Base-by-base conservation (phyloP, 2,329 filamentous ascomycete genomes). In the Fusarium austroafricanum region DNA sequence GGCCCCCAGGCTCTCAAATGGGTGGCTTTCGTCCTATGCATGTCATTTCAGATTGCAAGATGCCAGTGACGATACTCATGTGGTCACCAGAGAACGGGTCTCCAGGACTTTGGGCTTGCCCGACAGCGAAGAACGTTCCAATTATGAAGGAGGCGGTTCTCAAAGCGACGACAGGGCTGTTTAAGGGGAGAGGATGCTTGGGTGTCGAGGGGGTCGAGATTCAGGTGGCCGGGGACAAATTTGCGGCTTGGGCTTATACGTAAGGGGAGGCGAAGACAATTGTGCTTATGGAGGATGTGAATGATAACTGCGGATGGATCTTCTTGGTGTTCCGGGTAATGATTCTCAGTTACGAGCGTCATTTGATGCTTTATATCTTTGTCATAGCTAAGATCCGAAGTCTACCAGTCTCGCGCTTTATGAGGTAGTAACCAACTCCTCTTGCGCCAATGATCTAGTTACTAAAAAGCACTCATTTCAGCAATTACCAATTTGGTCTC, bases 1-100 rank as follows among this genome's bases (percentile, higher is more conserved):
- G 84, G 7, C 87, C 88, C 0, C 64, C 76, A 0, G 87, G 86
- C 11, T 83, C 86, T 10, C 75, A 82, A 37, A 53, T 78, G 17
- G 83, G 82, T 3, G 83, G 84, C 26, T 89, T 89, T 78, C 74
- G 61, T 31, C 68, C 71, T 1, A 74, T 75, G 35, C 74, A 72
- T 1, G 43, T 77, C 11, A 31, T 74, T 2, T 71, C 71, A 12
- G 67, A 73, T 11, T 75, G 74, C 29, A 63, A 53, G 26, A 57
- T 61, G 51, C 46, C 72, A 39, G 23, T 64, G n/a, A 68, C 44
- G 8, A 55, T 77, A 6, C 61, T 75, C 3, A 75, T 63, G 28
- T 77, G 67, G 73, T 65, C 56, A 35, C 74, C 59, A 0, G 55
- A 65, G 1, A 60, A 71, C 15, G 73, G 73, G 1, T 49, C 29